These are phyloP conservation scores for Gnomoniopsis smithogilvyi DNA, from an alignment of 2,329 filamentous ascomycete genomes.

Conservation along the genomic window DNA sequence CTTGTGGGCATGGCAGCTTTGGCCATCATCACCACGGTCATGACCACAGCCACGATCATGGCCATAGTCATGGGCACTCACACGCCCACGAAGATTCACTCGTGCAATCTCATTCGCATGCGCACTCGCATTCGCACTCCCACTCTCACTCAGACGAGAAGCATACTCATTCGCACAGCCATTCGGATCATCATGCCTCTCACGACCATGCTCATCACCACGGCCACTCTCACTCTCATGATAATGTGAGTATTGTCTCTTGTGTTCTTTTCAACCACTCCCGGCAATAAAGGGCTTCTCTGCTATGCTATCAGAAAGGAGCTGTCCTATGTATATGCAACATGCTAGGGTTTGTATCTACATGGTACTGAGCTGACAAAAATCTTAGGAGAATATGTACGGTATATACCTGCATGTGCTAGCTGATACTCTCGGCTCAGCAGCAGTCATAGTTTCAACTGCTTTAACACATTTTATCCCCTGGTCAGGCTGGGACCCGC, in stretches of 20 bases:
- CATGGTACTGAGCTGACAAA: no score
- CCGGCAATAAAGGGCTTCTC: no score
- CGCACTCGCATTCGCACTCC: slow-evolving; percentile 27
- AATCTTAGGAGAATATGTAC: slow-evolving; percentile 76
- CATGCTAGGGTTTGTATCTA: no score
- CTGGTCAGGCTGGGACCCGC: slow-evolving; percentile 91
- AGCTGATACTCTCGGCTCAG: slow-evolving; percentile 90
- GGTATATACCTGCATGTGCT: slow-evolving; percentile 96
- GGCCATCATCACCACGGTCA: slow-evolving; percentile 53
- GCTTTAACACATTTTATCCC: slow-evolving; percentile 80
- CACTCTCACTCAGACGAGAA: slow-evolving; percentile 76
- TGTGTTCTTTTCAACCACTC: no score
- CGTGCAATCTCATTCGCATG: slow-evolving; percentile 39
- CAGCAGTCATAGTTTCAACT: slow-evolving; percentile 91
- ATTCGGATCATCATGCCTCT: slow-evolving; percentile 30
- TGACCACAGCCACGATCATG: slow-evolving; percentile 34
- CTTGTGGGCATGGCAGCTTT: slow-evolving; percentile 84
- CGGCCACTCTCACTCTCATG: slow-evolving; percentile 50
- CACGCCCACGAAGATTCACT: slow-evolving; percentile 37
- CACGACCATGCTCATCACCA: slow-evolving; percentile 47
- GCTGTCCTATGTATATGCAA: no score
- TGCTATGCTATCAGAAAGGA: no score
- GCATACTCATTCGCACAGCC: slow-evolving; percentile 36
- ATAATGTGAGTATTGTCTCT: slow-evolving; percentile 47
- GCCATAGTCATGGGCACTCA: slow-evolving; percentile 27